A percentile compares a stretch with the other conserved stretches of the same genome.
Evolutionary conservation across 257 asterid genomes (phyloP).

Genomic region (Rhazya stricta): DNA sequence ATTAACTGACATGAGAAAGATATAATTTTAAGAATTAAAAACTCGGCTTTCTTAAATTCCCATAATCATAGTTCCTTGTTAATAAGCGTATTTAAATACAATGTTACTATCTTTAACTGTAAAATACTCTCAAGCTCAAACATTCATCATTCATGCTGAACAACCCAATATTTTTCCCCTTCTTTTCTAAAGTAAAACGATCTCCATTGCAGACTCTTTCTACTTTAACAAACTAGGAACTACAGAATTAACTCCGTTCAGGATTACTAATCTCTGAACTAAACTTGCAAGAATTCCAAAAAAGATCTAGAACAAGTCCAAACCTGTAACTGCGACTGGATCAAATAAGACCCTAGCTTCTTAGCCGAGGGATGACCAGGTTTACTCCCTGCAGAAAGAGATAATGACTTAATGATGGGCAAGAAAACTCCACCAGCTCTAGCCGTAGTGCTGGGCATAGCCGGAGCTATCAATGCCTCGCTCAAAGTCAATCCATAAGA

Average conservation of each 20-base stretch:
- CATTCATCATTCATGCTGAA: background rate
- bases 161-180: background rate
- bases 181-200: background rate
- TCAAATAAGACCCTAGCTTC: constrained; percentile 78
- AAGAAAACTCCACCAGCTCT: constrained; percentile 94
- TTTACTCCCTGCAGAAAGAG: constrained; percentile 77
- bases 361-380: constrained; percentile 70
- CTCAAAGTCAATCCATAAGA: constrained; percentile 83
- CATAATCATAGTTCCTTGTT: background rate
- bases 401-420: constrained; percentile 83
- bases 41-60: background rate
- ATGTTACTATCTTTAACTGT: background rate
- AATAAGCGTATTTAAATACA: background rate
- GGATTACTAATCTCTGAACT: background rate
- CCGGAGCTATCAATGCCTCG: constrained; percentile 93
- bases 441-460: constrained; percentile 98
- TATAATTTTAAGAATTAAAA: background rate
- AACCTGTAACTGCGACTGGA: constrained; percentile 93
- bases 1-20: background rate
- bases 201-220: background rate
- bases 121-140: background rate
- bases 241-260: background rate
- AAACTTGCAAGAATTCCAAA: background rate
- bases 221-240: background rate
- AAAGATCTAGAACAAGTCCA: constrained; percentile 8